Conservation (phyloP, 139 green algal species). For the Chlorokybus atmophyticus region DNA sequence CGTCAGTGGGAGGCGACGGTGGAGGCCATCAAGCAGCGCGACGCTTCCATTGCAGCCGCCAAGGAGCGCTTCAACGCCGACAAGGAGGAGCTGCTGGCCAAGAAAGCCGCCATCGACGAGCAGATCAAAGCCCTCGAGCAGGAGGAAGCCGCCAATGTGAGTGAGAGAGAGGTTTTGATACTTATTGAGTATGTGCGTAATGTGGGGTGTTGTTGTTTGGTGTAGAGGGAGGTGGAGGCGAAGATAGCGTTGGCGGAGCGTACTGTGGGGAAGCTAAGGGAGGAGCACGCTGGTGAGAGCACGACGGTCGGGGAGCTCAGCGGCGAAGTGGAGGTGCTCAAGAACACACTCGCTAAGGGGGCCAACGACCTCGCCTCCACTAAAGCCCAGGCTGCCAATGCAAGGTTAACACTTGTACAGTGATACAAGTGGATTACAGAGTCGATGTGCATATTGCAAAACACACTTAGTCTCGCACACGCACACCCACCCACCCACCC, state of each 20-base stretch:
- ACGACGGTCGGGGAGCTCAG: conserved; percentile 23
- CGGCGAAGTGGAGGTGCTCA: conserved; percentile 30
- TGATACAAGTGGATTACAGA: no score
- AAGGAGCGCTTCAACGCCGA: conserved; percentile 37
- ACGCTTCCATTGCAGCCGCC: conserved; percentile 46
- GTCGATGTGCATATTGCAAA: no score
- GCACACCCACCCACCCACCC: no score
- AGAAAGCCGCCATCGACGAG: conserved; percentile 42
- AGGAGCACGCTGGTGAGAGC: conserved; percentile 28
- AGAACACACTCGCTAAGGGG: conserved; percentile 18
- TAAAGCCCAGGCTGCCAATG: no score
- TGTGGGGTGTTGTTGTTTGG: not conserved
- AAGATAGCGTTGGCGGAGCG: conserved; percentile 49
- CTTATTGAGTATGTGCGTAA: not conserved
- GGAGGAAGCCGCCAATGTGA: conserved; percentile 50
- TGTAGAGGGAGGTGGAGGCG: conserved; percentile 44
- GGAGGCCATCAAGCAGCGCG: conserved; percentile 49
- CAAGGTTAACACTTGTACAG: no score
- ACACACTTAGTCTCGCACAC: no score
- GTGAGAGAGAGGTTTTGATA: no score
- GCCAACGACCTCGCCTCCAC: conserved; percentile 9
- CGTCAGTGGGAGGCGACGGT: conserved; percentile 71
- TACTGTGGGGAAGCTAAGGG: conserved; percentile 40
- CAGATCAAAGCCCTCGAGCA: conserved; percentile 52
- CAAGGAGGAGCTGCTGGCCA: conserved; percentile 37